phyloP scores from a whole-genome alignment of 257 asterid genomes.

The Gentiana macrophylla region DNA sequence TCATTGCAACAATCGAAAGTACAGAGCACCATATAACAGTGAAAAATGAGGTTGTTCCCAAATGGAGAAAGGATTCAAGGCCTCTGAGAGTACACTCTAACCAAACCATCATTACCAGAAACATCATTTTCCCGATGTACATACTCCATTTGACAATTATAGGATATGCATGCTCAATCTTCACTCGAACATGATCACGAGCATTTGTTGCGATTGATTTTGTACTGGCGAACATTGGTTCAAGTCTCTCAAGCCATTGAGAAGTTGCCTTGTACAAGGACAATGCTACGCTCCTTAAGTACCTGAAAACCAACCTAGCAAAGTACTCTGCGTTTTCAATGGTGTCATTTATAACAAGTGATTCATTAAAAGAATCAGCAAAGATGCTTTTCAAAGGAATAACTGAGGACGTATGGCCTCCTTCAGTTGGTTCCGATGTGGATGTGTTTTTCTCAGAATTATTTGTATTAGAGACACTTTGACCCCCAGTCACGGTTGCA shows the following conservation, averaged over 20 bases:
- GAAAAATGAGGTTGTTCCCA: slow-evolving; percentile 90
- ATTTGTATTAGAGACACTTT: slow-evolving; percentile 24
- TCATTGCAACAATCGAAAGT: slow-evolving; percentile 56
- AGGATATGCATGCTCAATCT: slow-evolving; percentile 60
- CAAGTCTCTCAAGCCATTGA: slow-evolving; percentile 61
- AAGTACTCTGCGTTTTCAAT: slow-evolving; percentile 34
- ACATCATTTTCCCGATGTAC: slow-evolving; percentile 51
- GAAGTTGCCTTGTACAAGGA: slow-evolving; percentile 45
- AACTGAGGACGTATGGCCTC: slow-evolving; percentile 18
- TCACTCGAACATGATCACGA: slow-evolving; percentile 35
- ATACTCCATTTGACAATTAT: slow-evolving; percentile 51
- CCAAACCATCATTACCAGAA: slow-evolving; percentile 77
- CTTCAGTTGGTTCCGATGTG: slow-evolving; percentile 26
- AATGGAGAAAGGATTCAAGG: slow-evolving; percentile 66
- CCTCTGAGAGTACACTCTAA: slow-evolving; percentile 88
- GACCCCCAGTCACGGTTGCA: slow-evolving; percentile 17
- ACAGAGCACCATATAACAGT: slow-evolving; percentile 71
- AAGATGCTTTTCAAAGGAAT: slow-evolving; percentile 14
- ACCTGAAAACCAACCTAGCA: slow-evolving; percentile 38
- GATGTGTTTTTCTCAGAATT: slow-evolving; percentile 22
- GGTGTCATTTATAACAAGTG: slow-evolving; percentile 17
- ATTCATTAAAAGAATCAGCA: slow-evolving; percentile 19
- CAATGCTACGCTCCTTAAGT: slow-evolving; percentile 38
- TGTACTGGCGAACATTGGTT: slow-evolving; percentile 32
- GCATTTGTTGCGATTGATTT: slow-evolving; percentile 29